Conservation (phyloP, 768 basidiomycete species). For the Russula olivacea region DNA sequence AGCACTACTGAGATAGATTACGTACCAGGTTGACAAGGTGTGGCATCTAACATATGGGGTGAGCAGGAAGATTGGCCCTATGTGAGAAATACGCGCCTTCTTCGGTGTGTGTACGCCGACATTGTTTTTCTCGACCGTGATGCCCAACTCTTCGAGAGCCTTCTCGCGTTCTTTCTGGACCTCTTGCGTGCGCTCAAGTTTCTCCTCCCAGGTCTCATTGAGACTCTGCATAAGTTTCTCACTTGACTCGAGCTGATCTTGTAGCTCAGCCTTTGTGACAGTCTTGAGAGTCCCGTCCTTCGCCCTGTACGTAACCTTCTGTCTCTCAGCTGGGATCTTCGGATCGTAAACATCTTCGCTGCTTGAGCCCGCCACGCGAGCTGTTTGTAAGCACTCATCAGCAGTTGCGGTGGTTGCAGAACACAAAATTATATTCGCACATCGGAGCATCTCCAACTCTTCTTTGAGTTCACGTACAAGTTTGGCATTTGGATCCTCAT, state of each 20-base stretch:
- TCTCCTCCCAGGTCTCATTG: conserved; percentile 97
- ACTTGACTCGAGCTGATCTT: conserved; percentile 92
- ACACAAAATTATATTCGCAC: conserved; percentile 36
- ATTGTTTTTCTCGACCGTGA: conserved; percentile 93
- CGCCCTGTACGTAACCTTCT: conserved; percentile 90
- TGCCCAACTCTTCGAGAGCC: conserved; percentile 95
- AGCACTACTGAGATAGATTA: conserved; percentile 24
- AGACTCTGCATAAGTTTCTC: conserved; percentile 92
- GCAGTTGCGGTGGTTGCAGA: conserved; percentile 12
- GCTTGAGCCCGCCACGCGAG: conserved; percentile 64
- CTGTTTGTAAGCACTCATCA: conserved; percentile 33
- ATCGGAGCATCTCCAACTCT: conserved; percentile 88
- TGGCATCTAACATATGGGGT: conserved; percentile 56
- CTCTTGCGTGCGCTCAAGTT: conserved; percentile 83
- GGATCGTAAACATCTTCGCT: conserved; percentile 81
- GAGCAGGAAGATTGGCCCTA: background rate
- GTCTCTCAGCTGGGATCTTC: conserved; percentile 84
- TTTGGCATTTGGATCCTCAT: conserved; percentile 99
- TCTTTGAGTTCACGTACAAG: conserved; percentile 98
- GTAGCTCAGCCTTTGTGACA: conserved; percentile 93
- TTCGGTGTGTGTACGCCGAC: conserved; percentile 98
- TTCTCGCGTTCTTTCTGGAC: conserved; percentile 97
- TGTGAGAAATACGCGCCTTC: conserved; percentile 42
- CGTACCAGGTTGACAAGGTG: conserved; percentile 89
- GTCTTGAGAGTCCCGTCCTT: conserved; percentile 93